phyloP scores from a whole-genome alignment of 1,284 basidiomycete species.

The Filobasidium uniguttulatum region DNA sequence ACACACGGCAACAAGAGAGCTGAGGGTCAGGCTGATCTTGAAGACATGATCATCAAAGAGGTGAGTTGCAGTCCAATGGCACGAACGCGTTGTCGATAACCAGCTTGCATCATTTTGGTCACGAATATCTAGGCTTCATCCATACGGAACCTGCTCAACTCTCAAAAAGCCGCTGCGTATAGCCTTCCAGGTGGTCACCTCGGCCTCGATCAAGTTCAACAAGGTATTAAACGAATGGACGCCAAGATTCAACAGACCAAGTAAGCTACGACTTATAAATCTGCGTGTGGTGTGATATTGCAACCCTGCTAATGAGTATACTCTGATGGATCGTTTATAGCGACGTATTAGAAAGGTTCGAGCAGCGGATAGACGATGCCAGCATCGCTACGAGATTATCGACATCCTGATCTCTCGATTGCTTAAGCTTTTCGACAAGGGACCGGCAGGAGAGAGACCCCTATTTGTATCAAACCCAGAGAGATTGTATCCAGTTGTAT shows the following conservation, averaged over 20 bases:
- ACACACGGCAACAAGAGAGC: not conserved
- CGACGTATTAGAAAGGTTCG: not conserved
- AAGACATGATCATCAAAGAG: slow-evolving; percentile 1
- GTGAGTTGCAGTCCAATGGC: not conserved
- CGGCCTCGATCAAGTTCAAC: not conserved
- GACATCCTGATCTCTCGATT: too few species aligned
- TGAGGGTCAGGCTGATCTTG: not conserved
- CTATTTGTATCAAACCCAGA: too few species aligned
- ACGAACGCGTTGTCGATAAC: not conserved
- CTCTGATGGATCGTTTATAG: not conserved
- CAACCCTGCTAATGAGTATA: not conserved
- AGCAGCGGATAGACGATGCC: not conserved
- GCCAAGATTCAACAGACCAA: not conserved
- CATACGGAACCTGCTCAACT: not conserved
- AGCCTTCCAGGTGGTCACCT: not conserved
- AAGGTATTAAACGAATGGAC: not conserved
- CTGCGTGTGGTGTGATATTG: not conserved
- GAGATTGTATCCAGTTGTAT: too few species aligned
- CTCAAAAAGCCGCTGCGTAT: not conserved
- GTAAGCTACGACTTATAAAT: not conserved
- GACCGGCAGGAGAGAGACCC: too few species aligned
- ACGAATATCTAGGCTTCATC: not conserved
- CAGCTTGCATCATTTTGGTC: not conserved
- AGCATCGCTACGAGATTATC: too few species aligned
- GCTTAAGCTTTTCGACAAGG: too few species aligned